Percentiles rank a stretch among this genome's conserved stretches.
phyloP scores from a whole-genome alignment of 1,284 basidiomycete species.

The Schizopora paradoxa region DNA sequence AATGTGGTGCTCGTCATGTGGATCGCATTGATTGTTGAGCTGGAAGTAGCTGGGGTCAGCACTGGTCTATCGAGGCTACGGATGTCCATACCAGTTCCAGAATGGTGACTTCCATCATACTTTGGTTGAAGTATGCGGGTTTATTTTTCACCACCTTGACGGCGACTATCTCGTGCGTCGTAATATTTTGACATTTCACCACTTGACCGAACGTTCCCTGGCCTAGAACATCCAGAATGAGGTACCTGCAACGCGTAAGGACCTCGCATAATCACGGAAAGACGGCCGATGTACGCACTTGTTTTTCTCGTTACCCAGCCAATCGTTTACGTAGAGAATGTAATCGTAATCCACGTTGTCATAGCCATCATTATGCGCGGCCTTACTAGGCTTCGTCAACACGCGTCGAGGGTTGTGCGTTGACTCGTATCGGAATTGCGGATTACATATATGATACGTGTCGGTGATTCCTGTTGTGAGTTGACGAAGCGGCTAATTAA shows the following conservation, averaged over 20 bases:
- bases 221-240: slow-evolving; percentile 96
- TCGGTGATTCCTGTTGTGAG: slow-evolving; percentile 82
- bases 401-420: slow-evolving; percentile 90
- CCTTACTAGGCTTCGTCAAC: slow-evolving; percentile 93
- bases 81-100: slow-evolving; percentile 73
- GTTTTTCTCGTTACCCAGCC: slow-evolving; percentile 86
- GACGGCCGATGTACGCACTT: slow-evolving; percentile 52
- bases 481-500: slow-evolving; percentile 73
- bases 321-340: slow-evolving; percentile 96
- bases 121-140: slow-evolving; percentile 98
- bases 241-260: slow-evolving; percentile 57
- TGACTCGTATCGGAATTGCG: slow-evolving; percentile 88
- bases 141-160: slow-evolving; percentile 99
- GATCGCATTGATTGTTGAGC: slow-evolving; percentile 91
- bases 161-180: slow-evolving; percentile 96
- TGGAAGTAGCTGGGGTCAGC: slow-evolving; percentile 29
- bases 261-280: slow-evolving; percentile 1
- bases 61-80: not conserved
- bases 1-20: slow-evolving; percentile 94
- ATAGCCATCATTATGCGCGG: slow-evolving; percentile 88
- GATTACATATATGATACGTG: slow-evolving; percentile 90
- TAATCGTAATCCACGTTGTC: slow-evolving; percentile 98
- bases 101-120: slow-evolving; percentile 99
- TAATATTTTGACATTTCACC: slow-evolving; percentile 99
- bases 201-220: slow-evolving; percentile 99